phyloP scores from a whole-genome alignment of 257 asterid species.

The Primulina huaijiensis region DNA sequence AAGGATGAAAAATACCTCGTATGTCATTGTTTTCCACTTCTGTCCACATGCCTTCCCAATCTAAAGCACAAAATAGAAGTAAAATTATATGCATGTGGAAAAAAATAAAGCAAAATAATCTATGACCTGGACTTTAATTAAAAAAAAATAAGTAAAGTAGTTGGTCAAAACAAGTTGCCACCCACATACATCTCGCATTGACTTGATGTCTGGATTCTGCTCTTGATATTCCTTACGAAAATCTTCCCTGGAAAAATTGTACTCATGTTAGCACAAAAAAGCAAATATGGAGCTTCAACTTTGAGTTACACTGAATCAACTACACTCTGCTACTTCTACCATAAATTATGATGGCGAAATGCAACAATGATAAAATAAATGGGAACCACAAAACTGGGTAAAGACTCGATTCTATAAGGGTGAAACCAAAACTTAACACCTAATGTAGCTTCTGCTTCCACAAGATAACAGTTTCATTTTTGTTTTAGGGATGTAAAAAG shows the following conservation, averaged over 20 bases:
- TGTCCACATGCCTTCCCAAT: conserved; percentile 96
- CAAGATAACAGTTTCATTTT: too few species aligned
- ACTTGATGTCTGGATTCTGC: conserved; percentile 73
- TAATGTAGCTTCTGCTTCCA: conserved; percentile 9
- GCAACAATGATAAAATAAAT: not conserved
- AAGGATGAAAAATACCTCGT: conserved; percentile 56
- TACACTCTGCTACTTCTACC: not conserved
- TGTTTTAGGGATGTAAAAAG: too few species aligned
- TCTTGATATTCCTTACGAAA: conserved; percentile 87
- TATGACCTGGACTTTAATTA: not conserved
- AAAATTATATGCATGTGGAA: not conserved
- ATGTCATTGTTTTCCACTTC: conserved; percentile 91
- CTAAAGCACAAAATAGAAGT: conserved; percentile 36
- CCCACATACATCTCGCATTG: conserved; percentile 80
- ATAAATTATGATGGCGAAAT: not conserved
- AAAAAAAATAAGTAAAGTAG: too few species aligned
- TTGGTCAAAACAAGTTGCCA: not conserved
- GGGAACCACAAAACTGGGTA: not conserved
- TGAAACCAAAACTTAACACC: conserved; percentile 2
- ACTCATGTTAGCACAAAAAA: not conserved
- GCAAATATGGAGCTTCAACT: too few species aligned
- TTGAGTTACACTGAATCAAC: not conserved
- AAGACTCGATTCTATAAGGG: not conserved
- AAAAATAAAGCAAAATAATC: not conserved
- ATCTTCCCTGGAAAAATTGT: conserved; percentile 68